Conservation (phyloP, 805 yeast genomes). For the Wickerhamomyces ciferrii region DNA sequence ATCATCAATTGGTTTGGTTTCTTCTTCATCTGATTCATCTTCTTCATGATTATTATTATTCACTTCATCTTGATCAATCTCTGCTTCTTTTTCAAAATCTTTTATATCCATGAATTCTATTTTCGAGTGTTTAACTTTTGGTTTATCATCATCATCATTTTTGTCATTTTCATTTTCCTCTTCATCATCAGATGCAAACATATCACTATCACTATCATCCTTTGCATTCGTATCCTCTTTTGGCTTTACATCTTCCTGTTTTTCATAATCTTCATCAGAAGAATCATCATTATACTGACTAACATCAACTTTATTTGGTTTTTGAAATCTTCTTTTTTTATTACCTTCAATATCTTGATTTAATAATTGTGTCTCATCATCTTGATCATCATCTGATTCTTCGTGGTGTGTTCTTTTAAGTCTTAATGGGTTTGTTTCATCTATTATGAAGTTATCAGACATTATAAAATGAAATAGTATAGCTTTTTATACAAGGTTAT, state of each 20-base stretch:
- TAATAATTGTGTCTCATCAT: constrained; percentile 15
- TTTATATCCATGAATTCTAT: constrained; percentile 27
- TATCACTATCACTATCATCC: constrained; percentile 11
- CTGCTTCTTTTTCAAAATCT: constrained; percentile 28
- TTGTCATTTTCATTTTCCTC: not conserved
- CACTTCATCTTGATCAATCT: constrained; percentile 9
- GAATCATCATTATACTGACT: constrained; percentile 24
- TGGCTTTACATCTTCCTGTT: constrained; percentile 26
- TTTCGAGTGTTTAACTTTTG: constrained; percentile 3
- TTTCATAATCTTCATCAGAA: constrained; percentile 23
- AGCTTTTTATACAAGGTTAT: too few species aligned
- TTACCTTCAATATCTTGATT: constrained; percentile 21
- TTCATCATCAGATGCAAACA: constrained; percentile 20
- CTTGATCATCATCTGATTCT: constrained; percentile 5
- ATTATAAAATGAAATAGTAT: not conserved
- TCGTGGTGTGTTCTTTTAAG: constrained; percentile 4
- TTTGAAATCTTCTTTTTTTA: constrained; percentile 4
- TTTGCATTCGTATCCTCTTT: constrained; percentile 21
- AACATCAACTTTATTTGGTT: constrained; percentile 10
- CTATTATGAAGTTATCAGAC: constrained; percentile 8
- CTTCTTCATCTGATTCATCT: constrained; percentile 12
- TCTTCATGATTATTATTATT: constrained; percentile 15
- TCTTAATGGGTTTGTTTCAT: constrained; percentile 16
- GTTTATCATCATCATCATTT: not conserved
- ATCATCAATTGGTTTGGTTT: constrained; percentile 5